Evolutionary conservation across 75 land plant genomes (phyloP), one percentile per base, ranked within the genome.

Genomic region (Selaginella moellendorffii): DNA sequence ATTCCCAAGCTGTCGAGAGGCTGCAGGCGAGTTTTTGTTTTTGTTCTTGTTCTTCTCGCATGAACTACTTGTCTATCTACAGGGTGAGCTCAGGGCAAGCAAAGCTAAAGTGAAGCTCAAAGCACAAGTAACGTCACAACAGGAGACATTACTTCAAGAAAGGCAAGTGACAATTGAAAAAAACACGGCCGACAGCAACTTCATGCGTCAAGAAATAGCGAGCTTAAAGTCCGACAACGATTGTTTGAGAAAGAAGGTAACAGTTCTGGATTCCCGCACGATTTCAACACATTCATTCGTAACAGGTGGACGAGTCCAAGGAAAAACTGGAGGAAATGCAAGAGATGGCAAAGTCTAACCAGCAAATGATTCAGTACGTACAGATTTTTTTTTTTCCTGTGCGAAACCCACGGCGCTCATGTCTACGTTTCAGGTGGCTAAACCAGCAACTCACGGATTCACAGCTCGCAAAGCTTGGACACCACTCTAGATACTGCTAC

Each of bases 301-400:
- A n/a, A n/a, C 77, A 75, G 77, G 46, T 60, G 2, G 73, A 75
- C 27, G 77, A 75, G 29, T 20, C 69, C 56, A 61, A 52, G 14
- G 31, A 31, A n/a, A 75, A 75, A 63, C 21, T 75, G 61, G 64
- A 75, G 24, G 77, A 75, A 29, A 53, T 72, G 1, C 77, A 75
- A 54, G 72, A 70, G 24, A 59, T 66, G 23, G 65, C 54, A 30
- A 64, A 70, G 54, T 75, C 77, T 27, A 75, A 75, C 63, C 77
- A 75, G 24, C 73, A 75, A 70, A 75, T 75, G 77, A 75, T 70
- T 17, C 77, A 75, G 77, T 75, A 60, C 29, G 73, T 65, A 17
- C 28, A 36, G 46, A n/a, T n/a, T n/a, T n/a, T n/a, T n/a, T n/a
- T n/a, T n/a, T n/a, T n/a, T n/a, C n/a, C n/a, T n/a, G n/a, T n/a